phyloP scores from a whole-genome alignment of 2,329 filamentous ascomycete genomes.

The Stachybotrys echinatus region DNA sequence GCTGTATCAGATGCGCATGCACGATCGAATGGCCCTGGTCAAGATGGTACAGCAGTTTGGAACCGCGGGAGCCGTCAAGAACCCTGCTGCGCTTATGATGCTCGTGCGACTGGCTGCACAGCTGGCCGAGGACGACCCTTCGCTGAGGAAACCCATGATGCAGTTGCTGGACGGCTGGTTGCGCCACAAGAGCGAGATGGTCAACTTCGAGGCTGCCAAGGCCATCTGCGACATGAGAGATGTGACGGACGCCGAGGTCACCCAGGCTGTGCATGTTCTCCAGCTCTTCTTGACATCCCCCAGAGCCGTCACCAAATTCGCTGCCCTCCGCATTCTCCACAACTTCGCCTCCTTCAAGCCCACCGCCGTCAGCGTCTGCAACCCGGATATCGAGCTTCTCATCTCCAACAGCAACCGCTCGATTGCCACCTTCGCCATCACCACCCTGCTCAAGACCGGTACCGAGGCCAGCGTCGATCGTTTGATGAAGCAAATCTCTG shows the following conservation, averaged over 20 bases:
- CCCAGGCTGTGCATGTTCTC: slow-evolving; percentile 88
- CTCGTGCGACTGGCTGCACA: slow-evolving; percentile 89
- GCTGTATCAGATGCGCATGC: slow-evolving; percentile 94
- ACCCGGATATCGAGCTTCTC: slow-evolving; percentile 93
- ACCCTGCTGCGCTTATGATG: slow-evolving; percentile 86
- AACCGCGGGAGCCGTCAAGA: slow-evolving; percentile 86
- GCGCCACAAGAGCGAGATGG: slow-evolving; percentile 98
- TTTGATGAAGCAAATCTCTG: slow-evolving; percentile 96
- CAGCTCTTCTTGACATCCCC: slow-evolving; percentile 97
- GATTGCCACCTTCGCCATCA: slow-evolving; percentile 97
- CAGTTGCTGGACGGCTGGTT: slow-evolving; percentile 93
- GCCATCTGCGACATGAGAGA: slow-evolving; percentile 94
- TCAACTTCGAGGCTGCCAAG: slow-evolving; percentile 98
- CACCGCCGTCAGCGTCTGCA: slow-evolving; percentile 84
- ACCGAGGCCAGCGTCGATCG: slow-evolving; percentile 97
- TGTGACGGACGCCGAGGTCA: slow-evolving; percentile 84
- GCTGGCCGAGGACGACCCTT: slow-evolving; percentile 86
- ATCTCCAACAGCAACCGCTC: slow-evolving; percentile 97
- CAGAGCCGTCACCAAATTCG: slow-evolving; percentile 93
- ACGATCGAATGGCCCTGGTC: slow-evolving; percentile 95
- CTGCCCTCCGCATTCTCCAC: slow-evolving; percentile 92
- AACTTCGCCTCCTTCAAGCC: slow-evolving; percentile 97
- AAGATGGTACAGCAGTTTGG: slow-evolving; percentile 99
- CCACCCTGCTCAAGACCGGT: slow-evolving; percentile 94
- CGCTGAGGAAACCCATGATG: slow-evolving; percentile 93